A percentile compares a stretch with the other conserved stretches of the same genome.
These are phyloP conservation scores for Chlorella sp. DNA, from an alignment of 139 green algal species.

Conservation along the genomic window DNA sequence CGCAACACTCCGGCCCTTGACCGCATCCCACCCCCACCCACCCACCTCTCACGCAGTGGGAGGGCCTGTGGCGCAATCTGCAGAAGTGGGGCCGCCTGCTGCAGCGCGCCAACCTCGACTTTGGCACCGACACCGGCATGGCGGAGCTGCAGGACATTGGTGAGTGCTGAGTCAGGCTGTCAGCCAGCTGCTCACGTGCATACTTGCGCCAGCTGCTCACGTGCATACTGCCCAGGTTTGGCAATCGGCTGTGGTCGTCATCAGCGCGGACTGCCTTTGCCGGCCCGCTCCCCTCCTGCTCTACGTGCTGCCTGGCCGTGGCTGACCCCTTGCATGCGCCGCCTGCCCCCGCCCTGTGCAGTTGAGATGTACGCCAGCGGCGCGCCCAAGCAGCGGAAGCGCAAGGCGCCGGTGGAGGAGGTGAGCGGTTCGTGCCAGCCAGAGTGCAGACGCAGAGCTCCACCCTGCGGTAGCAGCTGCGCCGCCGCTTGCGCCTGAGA, in stretches of 20 bases:
- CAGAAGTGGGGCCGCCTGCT: slow-evolving; percentile 29
- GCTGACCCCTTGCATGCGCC: no score
- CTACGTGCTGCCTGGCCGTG: background rate
- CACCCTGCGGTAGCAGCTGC: no score
- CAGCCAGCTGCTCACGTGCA: no score
- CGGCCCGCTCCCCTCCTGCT: background rate
- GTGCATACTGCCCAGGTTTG: no score
- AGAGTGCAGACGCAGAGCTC: no score
- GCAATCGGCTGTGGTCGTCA: background rate
- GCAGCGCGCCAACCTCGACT: slow-evolving; percentile 24
- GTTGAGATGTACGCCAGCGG: slow-evolving; percentile 28
- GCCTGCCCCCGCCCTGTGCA: background rate
- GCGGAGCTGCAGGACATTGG: slow-evolving; percentile 30
- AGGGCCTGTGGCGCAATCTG: slow-evolving; percentile 25
- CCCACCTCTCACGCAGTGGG: slow-evolving; percentile 12
- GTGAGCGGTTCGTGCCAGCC: no score
- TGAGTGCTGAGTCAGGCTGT: background rate
- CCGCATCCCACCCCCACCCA: background rate
- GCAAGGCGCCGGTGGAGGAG: slow-evolving; percentile 8
- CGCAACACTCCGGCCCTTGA: background rate
- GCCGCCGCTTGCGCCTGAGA: no score
- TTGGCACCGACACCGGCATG: slow-evolving; percentile 30
- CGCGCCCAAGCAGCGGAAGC: slow-evolving; percentile 32
- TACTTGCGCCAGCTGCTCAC: no score
- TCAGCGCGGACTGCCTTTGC: background rate